Base-by-base conservation (phyloP, 106 monocot species). In the Triglochin maritima region DNA sequence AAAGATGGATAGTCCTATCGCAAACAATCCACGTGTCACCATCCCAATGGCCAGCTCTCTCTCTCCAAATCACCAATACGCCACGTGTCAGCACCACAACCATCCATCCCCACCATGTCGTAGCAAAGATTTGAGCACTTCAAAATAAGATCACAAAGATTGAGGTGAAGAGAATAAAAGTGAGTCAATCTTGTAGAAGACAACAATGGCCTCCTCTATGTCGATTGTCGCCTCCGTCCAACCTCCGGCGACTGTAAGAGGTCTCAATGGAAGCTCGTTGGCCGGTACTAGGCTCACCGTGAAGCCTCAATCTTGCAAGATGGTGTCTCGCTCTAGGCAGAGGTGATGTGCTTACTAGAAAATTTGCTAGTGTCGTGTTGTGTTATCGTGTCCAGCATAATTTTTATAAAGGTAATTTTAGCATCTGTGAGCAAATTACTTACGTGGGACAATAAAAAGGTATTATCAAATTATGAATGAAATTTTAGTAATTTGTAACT, bases 221-320 rank as follows among this genome's bases (percentile, higher is more conserved):
- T 63, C 70, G n/a, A 64, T 68, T 42, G 47, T 64, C 6, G 64
- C 70, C 1, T 50, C 77, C 63, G 64, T 55, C 57, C 70, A 63
- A 14, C 77, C 63, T 11, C 57, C 54, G 44, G 52, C 70, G 13
- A 70, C 69, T 46, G 77, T 70, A 5, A 64, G 62, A 44, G 77
- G 77, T 45, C 77, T 77, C 3, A 63, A 57, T 7, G 77, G 70
- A 17, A 77, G 77, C 63, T 77, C 77, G 13, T 50, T 77, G 5
- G 43, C 5, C 54, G 77, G 77, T 15, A 77, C 70, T 16, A 70
- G 54, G 64, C 70, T 77, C 64, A 29, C 64, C 41, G 70, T 77
- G 6, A 61, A 46, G 52, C 69, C 73, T 7, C 16, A 55, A 4
- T 29, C 62, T 9, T 62, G 68, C 69, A 59, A 67, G 60, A 66